Percentiles rank a stretch among this genome's conserved stretches.
These are phyloP conservation scores for Alopecurus myosuroides DNA, from an alignment of 176 grass and related monocot species.

Conservation along the genomic window DNA sequence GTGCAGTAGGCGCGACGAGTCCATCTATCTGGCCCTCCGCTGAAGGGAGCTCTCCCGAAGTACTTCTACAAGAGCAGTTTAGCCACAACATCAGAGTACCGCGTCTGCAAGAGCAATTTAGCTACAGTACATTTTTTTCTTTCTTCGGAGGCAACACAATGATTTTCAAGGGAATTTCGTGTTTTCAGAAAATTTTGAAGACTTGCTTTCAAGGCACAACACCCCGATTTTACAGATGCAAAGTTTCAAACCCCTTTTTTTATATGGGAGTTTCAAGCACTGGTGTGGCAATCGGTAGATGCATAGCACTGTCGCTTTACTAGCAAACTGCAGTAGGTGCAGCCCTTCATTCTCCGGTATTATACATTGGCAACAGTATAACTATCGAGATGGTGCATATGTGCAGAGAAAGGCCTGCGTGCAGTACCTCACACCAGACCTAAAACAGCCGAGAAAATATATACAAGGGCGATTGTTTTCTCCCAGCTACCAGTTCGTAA, in stretches of 20 bases:
- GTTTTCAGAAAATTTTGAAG: not conserved
- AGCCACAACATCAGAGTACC: not conserved
- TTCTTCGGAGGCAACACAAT: not conserved
- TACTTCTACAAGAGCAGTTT: not conserved
- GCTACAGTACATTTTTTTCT: not conserved
- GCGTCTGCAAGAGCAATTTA: not conserved
- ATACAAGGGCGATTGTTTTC: conserved; percentile 25
- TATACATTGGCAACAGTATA: conserved; percentile 11
- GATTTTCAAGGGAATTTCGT: too few species aligned
- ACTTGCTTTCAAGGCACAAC: not conserved
- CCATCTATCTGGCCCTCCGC: conserved; percentile 16
- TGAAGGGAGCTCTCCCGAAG: not conserved
- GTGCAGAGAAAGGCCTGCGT: conserved; percentile 8
- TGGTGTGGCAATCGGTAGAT: not conserved
- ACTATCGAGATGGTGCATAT: not conserved
- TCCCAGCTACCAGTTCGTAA: not conserved
- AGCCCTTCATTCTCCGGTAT: conserved; percentile 4
- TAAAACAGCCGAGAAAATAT: conserved; percentile 30
- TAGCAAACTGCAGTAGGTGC: not conserved
- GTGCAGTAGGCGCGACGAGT: conserved; percentile 18
- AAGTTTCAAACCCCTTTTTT: not conserved
- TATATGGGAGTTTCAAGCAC: not conserved
- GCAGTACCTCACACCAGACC: not conserved
- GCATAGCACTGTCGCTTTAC: not conserved
- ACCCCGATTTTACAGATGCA: not conserved